Evolutionary conservation across 2,329 filamentous ascomycete genomes (phyloP), one percentile per base, ranked within the genome.

Genomic region (Bimuria novae-zelandiae): DNA sequence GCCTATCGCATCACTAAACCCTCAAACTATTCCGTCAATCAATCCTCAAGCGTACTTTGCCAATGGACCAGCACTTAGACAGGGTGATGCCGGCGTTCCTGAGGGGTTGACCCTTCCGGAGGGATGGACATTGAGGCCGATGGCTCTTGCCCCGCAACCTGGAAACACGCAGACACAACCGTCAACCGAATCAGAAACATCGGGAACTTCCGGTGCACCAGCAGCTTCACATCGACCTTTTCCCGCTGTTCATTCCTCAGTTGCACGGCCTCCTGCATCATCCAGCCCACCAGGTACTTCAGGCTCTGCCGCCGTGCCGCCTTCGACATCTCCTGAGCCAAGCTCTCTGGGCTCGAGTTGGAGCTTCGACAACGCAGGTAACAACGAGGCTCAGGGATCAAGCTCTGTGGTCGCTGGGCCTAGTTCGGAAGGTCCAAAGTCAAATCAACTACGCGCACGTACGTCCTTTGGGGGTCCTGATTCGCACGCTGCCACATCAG

Each of bases 101-200:
- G 62, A 62, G 46, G 72, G 72, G 4, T 48, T 75, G 43, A 63
- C 61, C n/a, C 62, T 75, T 30, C 72, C 72, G 7, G 66, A 70
- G 43, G 72, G 71, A 12, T 75, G 71, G 70, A 72, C 69, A 16
- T 47, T 74, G 56, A 59, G 68, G 49, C 66, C 68, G 4, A 68
- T 73, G 66, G 59, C 66, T 27, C 54, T 64, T 32, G 55, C 64
- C 51, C 59, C 61, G 29, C 63, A 60, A 41, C 19, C 56, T 39
- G 57, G 48, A 14, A 45, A 6, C 23, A 36, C 17, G 10, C 35
- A 35, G 6, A 23, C 14, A 17, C 58, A 52, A 42, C 21, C 35
- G 3, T 53, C 49, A 11, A 35, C 60, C 37, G 21, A 45, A 22
- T 11, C 51, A 21, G 46, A 45, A 19, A 37, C 45, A 8, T 30